Conservation (phyloP, 2,329 filamentous ascomycete genomes). For the Diaporthe sp. region DNA sequence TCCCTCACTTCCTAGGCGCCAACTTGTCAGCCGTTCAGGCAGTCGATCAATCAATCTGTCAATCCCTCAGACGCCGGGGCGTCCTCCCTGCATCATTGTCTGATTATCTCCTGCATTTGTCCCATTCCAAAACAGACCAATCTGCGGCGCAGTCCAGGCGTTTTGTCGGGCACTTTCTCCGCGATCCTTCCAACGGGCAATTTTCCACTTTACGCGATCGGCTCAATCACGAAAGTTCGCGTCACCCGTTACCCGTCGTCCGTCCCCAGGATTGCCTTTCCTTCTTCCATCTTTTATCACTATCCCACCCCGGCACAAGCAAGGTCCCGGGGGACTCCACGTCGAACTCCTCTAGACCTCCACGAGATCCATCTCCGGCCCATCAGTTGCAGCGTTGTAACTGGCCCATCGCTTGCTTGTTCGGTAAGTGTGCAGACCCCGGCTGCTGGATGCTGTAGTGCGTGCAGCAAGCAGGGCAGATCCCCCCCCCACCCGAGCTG, state of each 20-base stretch:
- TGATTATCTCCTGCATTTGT: conserved; percentile 28
- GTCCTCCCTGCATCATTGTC: conserved; percentile 35
- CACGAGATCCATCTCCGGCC: conserved; percentile 13
- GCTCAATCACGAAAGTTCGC: conserved; percentile 33
- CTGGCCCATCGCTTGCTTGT: conserved; percentile 16
- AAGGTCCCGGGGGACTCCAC: conserved; percentile 10
- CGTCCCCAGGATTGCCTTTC: conserved; percentile 13
- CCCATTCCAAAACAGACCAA: conserved; percentile 6
- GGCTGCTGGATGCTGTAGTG: conserved; percentile 9
- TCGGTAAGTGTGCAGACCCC: conserved; percentile 17
- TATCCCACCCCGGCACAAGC: not conserved
- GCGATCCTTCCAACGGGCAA: not conserved
- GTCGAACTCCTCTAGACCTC: conserved; percentile 5
- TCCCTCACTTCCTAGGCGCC: conserved; percentile 29
- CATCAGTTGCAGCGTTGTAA: conserved; percentile 12
- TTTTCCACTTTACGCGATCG: conserved; percentile 32
- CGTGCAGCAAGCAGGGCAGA: conserved; percentile 28
- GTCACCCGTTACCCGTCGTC: not conserved
- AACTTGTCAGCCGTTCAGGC: not conserved
- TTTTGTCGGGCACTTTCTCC: not conserved
- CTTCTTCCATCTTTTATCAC: not conserved
- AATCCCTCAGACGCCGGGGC: not conserved
- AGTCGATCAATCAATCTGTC: conserved; percentile 10
- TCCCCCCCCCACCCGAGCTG: conserved; percentile 20
- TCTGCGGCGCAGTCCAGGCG: not conserved